phyloP scores from a whole-genome alignment of 164 flowering plant species.

The Stephania japonica region DNA sequence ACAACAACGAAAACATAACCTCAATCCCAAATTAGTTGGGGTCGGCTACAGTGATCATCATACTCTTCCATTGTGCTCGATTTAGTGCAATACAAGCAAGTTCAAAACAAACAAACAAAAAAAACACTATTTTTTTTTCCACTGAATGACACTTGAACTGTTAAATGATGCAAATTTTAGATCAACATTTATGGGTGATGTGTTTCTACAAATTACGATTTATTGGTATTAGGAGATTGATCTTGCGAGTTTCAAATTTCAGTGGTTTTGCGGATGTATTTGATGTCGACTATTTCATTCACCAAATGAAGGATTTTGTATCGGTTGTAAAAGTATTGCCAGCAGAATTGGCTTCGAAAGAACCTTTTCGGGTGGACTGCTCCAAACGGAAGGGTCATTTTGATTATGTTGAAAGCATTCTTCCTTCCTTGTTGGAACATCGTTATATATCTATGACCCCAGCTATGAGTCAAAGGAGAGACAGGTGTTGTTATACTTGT shows the following conservation, averaged over 20 bases:
- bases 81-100: too few relatives aligned
- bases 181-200: not conserved
- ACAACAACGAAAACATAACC: too few relatives aligned
- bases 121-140: too few relatives aligned
- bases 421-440: slow-evolving; percentile 72
- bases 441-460: slow-evolving; percentile 88
- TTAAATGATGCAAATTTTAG: not conserved
- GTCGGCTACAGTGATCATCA: too few relatives aligned
- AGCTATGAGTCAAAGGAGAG: slow-evolving; percentile 91
- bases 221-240: slow-evolving; percentile 3
- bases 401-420: slow-evolving; percentile 86
- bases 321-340: slow-evolving; percentile 73
- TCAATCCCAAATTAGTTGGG: too few relatives aligned
- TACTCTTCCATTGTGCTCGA: too few relatives aligned
- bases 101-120: too few relatives aligned
- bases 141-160: too few relatives aligned
- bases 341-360: slow-evolving; percentile 53
- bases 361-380: slow-evolving; percentile 75
- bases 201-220: not conserved
- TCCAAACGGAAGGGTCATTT: slow-evolving; percentile 95
- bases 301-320: slow-evolving; percentile 61
- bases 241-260: slow-evolving; percentile 18
- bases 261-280: slow-evolving; percentile 99
- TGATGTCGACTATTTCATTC: slow-evolving; percentile 89
- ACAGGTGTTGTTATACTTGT: slow-evolving; percentile 43